phyloP scores from a whole-genome alignment of 2,329 filamentous ascomycete species.

The Fusarium stilboides region DNA sequence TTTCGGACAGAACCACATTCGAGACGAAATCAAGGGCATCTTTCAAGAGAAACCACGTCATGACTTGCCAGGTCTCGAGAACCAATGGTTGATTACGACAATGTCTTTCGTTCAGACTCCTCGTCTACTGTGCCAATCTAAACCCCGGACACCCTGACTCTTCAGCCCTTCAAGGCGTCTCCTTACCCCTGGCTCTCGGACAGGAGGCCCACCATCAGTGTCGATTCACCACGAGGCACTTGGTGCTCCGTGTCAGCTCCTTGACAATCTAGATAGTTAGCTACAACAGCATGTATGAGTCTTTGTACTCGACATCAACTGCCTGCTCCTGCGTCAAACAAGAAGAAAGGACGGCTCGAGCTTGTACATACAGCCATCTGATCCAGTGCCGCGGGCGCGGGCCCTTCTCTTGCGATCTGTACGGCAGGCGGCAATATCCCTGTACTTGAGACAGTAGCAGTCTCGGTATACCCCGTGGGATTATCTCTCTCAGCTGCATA shows the following conservation, averaged over 20 bases:
- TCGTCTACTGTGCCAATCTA: neutral
- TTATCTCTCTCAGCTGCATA: conserved; percentile 8
- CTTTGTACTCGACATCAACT: neutral
- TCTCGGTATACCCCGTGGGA: neutral
- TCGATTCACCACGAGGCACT: neutral
- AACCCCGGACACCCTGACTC: neutral
- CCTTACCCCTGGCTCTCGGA: conserved; percentile 1
- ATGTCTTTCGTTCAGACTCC: neutral
- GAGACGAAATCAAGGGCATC: neutral
- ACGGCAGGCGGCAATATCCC: neutral
- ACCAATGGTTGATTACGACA: neutral
- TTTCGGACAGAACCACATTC: neutral
- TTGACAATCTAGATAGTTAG: neutral
- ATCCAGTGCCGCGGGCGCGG: neutral
- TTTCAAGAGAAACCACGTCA: neutral
- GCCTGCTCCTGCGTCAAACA: neutral
- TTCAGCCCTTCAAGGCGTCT: neutral
- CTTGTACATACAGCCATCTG: neutral
- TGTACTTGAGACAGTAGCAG: neutral
- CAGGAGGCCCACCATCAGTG: conserved; percentile 16
- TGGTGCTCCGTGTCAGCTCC: neutral
- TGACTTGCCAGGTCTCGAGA: neutral
- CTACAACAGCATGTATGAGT: neutral
- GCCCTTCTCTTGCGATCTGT: neutral
- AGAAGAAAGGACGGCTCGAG: neutral